These are phyloP conservation scores for Arctium minus DNA, from an alignment of 129 eudicot species.

Conservation along the genomic window DNA sequence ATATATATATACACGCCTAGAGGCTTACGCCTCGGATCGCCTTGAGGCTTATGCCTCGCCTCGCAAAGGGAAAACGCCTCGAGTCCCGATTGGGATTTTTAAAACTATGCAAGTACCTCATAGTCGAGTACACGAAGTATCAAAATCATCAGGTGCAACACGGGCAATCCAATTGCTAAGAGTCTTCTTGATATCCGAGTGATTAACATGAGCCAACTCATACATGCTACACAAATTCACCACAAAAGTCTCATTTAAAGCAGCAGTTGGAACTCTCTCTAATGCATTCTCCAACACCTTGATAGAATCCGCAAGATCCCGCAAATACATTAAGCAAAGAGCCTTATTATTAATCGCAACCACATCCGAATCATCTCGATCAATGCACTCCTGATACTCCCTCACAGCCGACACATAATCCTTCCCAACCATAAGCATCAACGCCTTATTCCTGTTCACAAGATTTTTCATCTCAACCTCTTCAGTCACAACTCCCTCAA, in stretches of 20 bases:
- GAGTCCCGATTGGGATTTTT: too few species aligned
- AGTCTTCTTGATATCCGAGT: constrained; percentile 78
- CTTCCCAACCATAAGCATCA: constrained; percentile 77
- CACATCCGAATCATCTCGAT: constrained; percentile 77
- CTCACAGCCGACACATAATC: constrained; percentile 94
- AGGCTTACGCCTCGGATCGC: too few species aligned
- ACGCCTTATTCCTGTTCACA: constrained; percentile 79
- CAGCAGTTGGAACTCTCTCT: constrained; percentile 84
- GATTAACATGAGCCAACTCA: constrained; percentile 94
- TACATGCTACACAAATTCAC: constrained; percentile 96
- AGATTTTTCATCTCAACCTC: constrained; percentile 58
- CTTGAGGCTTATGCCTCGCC: too few species aligned
- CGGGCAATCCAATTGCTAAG: constrained; percentile 93
- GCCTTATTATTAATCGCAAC: constrained; percentile 93
- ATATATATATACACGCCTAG: too few species aligned
- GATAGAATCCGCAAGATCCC: constrained; percentile 87
- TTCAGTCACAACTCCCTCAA: constrained; percentile 41
- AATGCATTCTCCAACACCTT: constrained; percentile 86
- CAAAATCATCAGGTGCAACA: constrained; percentile 98
- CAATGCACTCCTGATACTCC: constrained; percentile 86
- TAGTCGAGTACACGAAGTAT: constrained; percentile 68
- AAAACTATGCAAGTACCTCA: constrained; percentile 27
- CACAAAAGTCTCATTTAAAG: constrained; percentile 78
- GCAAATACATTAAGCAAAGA: constrained; percentile 85
- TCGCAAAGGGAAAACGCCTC: too few species aligned